Evolutionary conservation across 192 early-diverging fungal species (phyloP).

Genomic region (Chytriomyces sp.): DNA sequence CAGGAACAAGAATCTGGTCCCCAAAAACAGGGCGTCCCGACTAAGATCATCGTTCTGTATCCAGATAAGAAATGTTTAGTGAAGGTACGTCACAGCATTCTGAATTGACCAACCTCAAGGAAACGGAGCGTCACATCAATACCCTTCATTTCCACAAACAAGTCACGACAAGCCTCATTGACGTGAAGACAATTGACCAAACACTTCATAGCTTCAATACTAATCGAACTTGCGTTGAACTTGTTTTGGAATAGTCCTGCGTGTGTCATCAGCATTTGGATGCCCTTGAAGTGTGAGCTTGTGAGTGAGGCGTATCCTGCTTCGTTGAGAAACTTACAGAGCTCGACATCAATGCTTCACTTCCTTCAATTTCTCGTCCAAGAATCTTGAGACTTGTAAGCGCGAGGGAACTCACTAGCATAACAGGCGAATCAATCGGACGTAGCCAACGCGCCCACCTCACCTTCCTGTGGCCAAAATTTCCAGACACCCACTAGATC

Average conservation of each 20-base stretch:
- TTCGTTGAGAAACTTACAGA: slow-evolving; percentile 40
- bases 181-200: slow-evolving; percentile 68
- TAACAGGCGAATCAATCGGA: background rate
- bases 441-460: background rate
- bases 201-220: slow-evolving; percentile 65
- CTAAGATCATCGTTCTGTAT: slow-evolving; percentile 37
- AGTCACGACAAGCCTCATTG: slow-evolving; percentile 45
- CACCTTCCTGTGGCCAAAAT: slow-evolving; percentile 16
- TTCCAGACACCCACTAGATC: background rate
- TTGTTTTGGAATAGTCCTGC: slow-evolving; percentile 24
- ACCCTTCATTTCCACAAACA: slow-evolving; percentile 52
- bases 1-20: slow-evolving; percentile 69
- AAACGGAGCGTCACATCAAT: slow-evolving; percentile 36
- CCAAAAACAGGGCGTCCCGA: slow-evolving; percentile 61
- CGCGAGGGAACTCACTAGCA: slow-evolving; percentile 49
- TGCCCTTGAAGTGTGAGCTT: slow-evolving; percentile 31
- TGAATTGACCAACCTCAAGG: slow-evolving; percentile 47
- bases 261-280: slow-evolving; percentile 36
- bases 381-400: slow-evolving; percentile 63
- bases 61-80: background rate
- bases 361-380: slow-evolving; percentile 58
- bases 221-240: slow-evolving; percentile 2
- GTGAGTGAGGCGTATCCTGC: no score
- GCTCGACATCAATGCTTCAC: slow-evolving; percentile 58
- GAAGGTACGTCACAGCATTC: background rate